Evolutionary conservation across 2,329 filamentous ascomycete genomes (phyloP).

Genomic region (Botrytis fragariae): DNA sequence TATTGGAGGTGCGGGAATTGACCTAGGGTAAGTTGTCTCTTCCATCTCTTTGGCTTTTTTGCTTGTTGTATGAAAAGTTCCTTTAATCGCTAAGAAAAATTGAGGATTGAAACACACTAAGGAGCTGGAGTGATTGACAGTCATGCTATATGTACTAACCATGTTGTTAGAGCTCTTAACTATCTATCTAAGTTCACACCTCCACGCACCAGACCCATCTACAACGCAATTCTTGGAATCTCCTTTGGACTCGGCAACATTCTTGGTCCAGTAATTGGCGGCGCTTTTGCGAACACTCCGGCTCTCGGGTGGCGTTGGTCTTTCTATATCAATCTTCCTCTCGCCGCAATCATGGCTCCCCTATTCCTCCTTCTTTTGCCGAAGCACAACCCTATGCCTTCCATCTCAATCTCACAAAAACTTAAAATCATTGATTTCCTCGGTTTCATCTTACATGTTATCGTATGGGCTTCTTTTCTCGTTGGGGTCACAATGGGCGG

Average conservation of each 20-base stretch:
- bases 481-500: neutral
- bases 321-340: neutral
- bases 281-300: neutral
- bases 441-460: neutral
- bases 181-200: neutral
- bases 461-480: neutral
- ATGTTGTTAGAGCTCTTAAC: neutral
- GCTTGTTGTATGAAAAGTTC: neutral
- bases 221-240: neutral
- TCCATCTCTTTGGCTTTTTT: neutral
- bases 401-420: neutral
- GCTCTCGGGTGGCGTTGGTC: neutral
- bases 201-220: neutral
- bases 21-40: neutral
- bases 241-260: neutral
- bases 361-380: neutral
- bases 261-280: neutral
- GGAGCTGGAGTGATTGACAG: neutral
- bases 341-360: neutral
- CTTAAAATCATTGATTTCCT: neutral
- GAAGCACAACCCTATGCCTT: neutral
- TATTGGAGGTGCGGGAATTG: neutral
- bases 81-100: neutral
- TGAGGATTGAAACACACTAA: neutral
- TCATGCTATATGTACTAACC: neutral